Base-by-base conservation (phyloP, 2,329 filamentous ascomycete species). In the Coniochaeta prunicola region DNA sequence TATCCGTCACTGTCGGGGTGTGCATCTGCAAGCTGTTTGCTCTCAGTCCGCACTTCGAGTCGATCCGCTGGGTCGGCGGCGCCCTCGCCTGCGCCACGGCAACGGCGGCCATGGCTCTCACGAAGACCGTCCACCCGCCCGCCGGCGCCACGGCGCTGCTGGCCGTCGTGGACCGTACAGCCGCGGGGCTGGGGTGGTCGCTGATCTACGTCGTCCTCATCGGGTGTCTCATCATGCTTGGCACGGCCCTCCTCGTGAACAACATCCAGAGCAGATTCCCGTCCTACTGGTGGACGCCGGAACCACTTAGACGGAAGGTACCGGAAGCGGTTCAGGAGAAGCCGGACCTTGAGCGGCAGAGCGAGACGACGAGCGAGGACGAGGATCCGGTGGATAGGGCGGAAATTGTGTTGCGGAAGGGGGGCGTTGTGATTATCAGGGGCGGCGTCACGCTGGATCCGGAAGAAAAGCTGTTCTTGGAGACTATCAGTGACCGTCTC, bases 71-170 rank as follows among this genome's bases (percentile, higher is more conserved):
- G 80, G 67, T 90, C 0, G 87, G 80, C 1, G 88, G 84, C 12
- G 82, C 87, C 12, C 71, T 91, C 0, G 76, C 86, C 1, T 90
- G 87, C 63, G 87, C 84, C 0, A 69, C 79, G 2, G 80, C 88
- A 0, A 88, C 83, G 0, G 75, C 80, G 1, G 59, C 84, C 59
- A 92, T 91, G 89, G 80, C 79, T 0, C 65, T 90, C 24, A 91
- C 88, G 1, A 87, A 86, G 57, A 91, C 88, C 0, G 78, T 89
- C 0, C 87, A 92, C 64, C 89, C 89, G 0, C 89, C 89, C 0
- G 89, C 87, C 0, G 89, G 89, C 4, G 88, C 89, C 9, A 92
- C 88, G 0, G 88, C 87, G 0, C 72, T 92, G 1, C 73, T 92
- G 28, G 87, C 87, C 0, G 85, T 88, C 0, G 77, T 85, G 1